Evolutionary conservation across 2,329 filamentous ascomycete species (phyloP), one percentile per base, ranked within the genome.

Genomic region (Sclerotinia trifoliorum): DNA sequence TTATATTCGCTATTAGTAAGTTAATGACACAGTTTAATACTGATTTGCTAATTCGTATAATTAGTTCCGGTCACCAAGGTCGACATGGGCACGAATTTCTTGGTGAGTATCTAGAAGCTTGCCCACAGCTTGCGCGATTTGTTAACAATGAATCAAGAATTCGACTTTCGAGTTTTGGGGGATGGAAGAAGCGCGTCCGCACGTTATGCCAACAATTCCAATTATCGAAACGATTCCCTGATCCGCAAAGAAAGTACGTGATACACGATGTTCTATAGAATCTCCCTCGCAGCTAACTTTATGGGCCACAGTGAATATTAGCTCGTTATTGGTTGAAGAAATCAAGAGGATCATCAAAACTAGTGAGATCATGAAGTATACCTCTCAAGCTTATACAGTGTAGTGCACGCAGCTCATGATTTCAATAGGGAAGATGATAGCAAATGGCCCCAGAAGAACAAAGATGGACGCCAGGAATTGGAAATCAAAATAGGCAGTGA

Each of bases 381-480:
- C 73, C n/a, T 39, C 52, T 62, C 48, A 19, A 49, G 51, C 17
- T 24, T 29, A 29, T 42, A 13, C 13, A 51, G 15, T 52, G 62
- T 52, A 46, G 55, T n/a, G 8, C 49, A 5, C 54, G 6, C 63
- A 54, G 67, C 77, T 80, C 68, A 80, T 69, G 55, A 42, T 7
- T 24, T 4, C 24, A 49, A 71, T 74, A 96, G 93, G 83, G 95
- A 99, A 88, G 95, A 99, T 78, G 95, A 99, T 79, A 91, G 89
- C 35, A 97, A 97, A 79, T 99, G 95, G 95, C 95, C 95, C 0
- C 93, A 96, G 80, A 99, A 98, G 86, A 99, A 99, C 83, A 98
- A 98, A 82, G 95, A 99, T 76, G 95, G 95, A 48, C 88, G 94
- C 72, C 95, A 99, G 79, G 95, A 99, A 81, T 84, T 99, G 60